Evolutionary conservation across 257 asterid species (phyloP), one percentile per base, ranked within the genome.

Genomic region (Plantago ovata): DNA sequence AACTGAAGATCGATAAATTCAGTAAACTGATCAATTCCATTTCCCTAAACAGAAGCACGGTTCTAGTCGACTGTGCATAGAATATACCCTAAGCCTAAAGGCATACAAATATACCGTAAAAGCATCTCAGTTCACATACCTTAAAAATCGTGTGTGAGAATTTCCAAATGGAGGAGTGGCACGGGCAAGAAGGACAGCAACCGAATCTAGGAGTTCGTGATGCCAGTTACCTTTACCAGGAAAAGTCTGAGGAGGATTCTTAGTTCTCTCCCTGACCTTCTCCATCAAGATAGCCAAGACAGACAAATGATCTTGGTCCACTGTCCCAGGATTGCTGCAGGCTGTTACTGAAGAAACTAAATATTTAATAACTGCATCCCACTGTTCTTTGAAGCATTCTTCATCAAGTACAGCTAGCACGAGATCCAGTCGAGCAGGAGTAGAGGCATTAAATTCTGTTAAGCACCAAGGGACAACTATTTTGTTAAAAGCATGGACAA

Each of bases 351-450:
- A 63, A 54, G 72, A 62, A 66, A 76, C 77, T 65, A 85, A 70
- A 75, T 75, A 79, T 55, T 71, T 69, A 55, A 93, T 60, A 50
- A 93, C 68, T 13, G 76, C 72, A 66, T 84, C 77, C 98, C 98
- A 93, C 81, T 93, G 95, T 66, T 80, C 83, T 38, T 77, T 20
- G 56, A 82, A 86, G 79, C 74, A 79, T 65, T 81, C 87, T 38
- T 75, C 80, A 69, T 75, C 94, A 69, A 93, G 83, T 57, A 93
- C 74, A n/a, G 87, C 84, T n/a, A 89, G 95, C 87, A 93, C 76
- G 68, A 93, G 81, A 77, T 93, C 98, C 69, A 89, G 64, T 65
- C 89, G 71, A 62, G 75, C 67, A 62, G 79, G 62, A 53, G 72
- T 75, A 39, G 89, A 71, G 64, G 78, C 60, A 52, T 77, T 67